A percentile compares a stretch with the other conserved stretches of the same genome.
Evolutionary conservation across 169 alveolate species (phyloP).

Genomic region (Eimeria necatrix): DNA sequence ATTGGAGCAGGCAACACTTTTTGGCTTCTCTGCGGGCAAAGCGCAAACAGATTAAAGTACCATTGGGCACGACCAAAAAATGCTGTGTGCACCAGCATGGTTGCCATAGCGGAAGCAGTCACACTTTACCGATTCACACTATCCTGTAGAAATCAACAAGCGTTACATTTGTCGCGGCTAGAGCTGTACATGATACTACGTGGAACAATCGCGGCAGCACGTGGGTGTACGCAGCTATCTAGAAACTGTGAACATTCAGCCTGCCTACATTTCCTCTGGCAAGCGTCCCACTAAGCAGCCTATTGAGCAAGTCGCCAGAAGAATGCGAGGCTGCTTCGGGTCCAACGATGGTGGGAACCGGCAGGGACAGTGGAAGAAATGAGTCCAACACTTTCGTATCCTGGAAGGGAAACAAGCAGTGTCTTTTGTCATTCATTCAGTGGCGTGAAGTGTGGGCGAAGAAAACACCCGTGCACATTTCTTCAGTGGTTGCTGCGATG

Average conservation of each 20-base stretch:
- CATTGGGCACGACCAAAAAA: not conserved
- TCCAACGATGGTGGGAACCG: conserved; percentile 28
- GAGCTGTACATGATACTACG: too few relatives aligned
- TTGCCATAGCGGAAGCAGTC: too few relatives aligned
- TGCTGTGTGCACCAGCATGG: not conserved
- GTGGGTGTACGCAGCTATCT: not conserved
- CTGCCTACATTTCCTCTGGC: conserved; percentile 45
- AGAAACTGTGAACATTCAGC: not conserved
- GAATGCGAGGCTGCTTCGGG: conserved; percentile 31
- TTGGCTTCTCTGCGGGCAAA: not conserved
- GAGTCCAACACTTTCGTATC: conserved; percentile 42
- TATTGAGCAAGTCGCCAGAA: not conserved
- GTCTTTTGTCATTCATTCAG: too few relatives aligned
- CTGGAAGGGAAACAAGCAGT: not conserved
- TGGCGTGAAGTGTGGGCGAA: too few relatives aligned
- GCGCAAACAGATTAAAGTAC: not conserved
- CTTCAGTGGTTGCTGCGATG: not conserved
- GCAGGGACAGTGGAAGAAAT: conserved; percentile 21
- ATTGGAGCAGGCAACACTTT: conserved; percentile 37
- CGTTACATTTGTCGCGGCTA: too few relatives aligned
- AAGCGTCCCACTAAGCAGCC: not conserved
- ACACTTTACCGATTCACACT: too few relatives aligned
- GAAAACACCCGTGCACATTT: too few relatives aligned
- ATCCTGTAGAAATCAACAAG: too few relatives aligned
- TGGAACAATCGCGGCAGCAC: too few relatives aligned